These are phyloP conservation scores for Acorus calamus DNA, from an alignment of 106 monocot species.

Conservation along the genomic window DNA sequence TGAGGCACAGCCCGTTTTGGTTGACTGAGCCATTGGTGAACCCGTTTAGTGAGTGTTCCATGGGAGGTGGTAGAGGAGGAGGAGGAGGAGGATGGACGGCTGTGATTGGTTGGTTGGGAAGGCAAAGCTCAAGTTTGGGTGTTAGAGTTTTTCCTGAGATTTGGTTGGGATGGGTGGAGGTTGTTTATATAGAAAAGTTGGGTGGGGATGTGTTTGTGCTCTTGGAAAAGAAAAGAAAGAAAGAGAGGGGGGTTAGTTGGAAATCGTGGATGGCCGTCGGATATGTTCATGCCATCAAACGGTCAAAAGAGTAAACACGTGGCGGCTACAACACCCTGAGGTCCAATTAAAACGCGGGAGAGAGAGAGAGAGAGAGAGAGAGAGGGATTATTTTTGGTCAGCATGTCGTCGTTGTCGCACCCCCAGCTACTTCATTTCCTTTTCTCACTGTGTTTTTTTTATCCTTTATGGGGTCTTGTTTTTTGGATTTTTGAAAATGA, in stretches of 20 bases:
- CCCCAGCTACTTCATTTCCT: too few relatives aligned
- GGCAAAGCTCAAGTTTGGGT: neutral
- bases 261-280: neutral
- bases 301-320: neutral
- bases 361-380: too few relatives aligned
- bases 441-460: too few relatives aligned
- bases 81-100: neutral
- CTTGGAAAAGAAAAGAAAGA: neutral
- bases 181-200: slow-evolving; percentile 16
- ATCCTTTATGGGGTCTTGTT: too few relatives aligned
- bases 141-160: slow-evolving; percentile 1
- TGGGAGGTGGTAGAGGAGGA: neutral
- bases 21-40: slow-evolving; percentile 2
- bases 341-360: too few relatives aligned
- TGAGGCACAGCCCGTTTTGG: neutral
- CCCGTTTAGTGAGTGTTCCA: neutral
- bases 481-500: too few relatives aligned
- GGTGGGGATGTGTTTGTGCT: neutral
- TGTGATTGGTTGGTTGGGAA: neutral
- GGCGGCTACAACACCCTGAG: neutral
- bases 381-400: too few relatives aligned
- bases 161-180: neutral
- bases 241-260: slow-evolving; percentile 3
- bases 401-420: too few relatives aligned
- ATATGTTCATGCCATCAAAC: neutral